phyloP scores from a whole-genome alignment of 2,329 filamentous ascomycete genomes.

The Herpomyces periplanetae region DNA sequence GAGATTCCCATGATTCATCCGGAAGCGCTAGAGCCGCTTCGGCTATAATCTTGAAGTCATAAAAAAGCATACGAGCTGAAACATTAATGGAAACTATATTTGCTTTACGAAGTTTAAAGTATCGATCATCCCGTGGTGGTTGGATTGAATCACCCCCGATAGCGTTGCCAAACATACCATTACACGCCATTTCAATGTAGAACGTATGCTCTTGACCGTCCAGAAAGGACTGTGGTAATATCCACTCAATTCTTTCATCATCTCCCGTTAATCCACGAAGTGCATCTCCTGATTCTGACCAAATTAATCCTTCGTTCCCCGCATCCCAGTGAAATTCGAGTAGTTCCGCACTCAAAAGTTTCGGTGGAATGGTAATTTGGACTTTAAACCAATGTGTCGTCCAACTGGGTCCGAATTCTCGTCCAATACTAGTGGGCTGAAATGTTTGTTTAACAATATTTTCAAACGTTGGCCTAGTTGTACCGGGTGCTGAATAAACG shows the following conservation, averaged over 20 bases:
- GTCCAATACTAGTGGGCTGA: constrained; percentile 28
- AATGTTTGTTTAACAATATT: constrained; percentile 44
- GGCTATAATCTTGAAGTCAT: constrained; percentile 78
- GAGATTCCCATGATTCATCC: constrained; percentile 48
- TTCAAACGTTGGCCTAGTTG: constrained; percentile 43
- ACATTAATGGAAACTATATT: constrained; percentile 66
- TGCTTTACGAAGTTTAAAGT: constrained; percentile 32
- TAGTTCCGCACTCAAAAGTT: constrained; percentile 31
- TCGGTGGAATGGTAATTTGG: constrained; percentile 28
- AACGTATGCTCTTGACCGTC: constrained; percentile 58
- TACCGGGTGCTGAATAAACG: constrained; percentile 44
- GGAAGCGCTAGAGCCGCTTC: constrained; percentile 79
- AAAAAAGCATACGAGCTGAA: constrained; percentile 37
- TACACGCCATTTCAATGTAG: constrained; percentile 95
- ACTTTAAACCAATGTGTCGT: constrained; percentile 91
- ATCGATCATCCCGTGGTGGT: constrained; percentile 47
- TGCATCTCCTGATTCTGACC: constrained; percentile 56
- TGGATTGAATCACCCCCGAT: constrained; percentile 50
- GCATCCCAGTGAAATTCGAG: constrained; percentile 93
- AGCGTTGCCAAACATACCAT: constrained; percentile 88
- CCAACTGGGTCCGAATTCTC: constrained; percentile 71
- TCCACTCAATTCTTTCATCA: constrained; percentile 62
- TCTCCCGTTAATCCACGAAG: constrained; percentile 68
- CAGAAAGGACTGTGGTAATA: constrained; percentile 38
- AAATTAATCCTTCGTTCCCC: constrained; percentile 73